Evolutionary conservation across 495 filamentous ascomycete species (phyloP).

Genomic region (Poronia punctata): DNA sequence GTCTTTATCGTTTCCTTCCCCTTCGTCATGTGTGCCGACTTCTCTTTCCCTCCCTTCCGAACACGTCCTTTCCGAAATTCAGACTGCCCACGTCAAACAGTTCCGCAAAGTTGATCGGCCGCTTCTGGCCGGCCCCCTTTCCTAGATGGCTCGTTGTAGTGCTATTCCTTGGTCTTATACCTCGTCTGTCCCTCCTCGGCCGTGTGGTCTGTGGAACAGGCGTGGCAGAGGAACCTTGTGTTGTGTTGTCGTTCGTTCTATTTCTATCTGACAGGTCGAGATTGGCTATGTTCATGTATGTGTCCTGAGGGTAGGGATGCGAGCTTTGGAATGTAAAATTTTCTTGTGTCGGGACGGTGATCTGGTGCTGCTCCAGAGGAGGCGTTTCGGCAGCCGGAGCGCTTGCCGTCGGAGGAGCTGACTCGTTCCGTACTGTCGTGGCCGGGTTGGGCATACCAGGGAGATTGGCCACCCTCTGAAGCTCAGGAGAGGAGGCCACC

Average conservation of each 20-base stretch:
- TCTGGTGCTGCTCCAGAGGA: constrained; percentile 23
- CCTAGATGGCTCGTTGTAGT: constrained; percentile 39
- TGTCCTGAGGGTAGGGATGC: constrained; percentile 61
- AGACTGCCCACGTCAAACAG: constrained; percentile 74
- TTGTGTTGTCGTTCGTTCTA: constrained; percentile 21
- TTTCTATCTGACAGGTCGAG: constrained; percentile 42
- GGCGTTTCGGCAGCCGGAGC: constrained; percentile 23
- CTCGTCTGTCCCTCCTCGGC: constrained; percentile 27
- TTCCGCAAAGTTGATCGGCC: constrained; percentile 68
- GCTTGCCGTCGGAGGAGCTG: constrained; percentile 20
- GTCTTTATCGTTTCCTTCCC: not conserved
- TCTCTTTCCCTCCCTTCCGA: constrained; percentile 62
- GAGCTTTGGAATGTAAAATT: constrained; percentile 68
- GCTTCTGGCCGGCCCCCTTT: constrained; percentile 65
- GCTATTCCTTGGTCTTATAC: constrained; percentile 31
- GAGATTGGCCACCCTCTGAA: no score
- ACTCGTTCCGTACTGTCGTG: constrained; percentile 35
- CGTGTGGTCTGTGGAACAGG: constrained; percentile 15
- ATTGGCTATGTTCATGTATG: constrained; percentile 53
- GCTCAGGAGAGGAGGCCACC: constrained; percentile 53
- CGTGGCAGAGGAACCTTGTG: constrained; percentile 30
- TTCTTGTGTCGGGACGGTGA: constrained; percentile 34
- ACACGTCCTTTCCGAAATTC: constrained; percentile 57
- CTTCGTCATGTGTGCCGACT: constrained; percentile 55
- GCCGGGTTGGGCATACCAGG: no score